Conservation (phyloP, 192 early-diverging fungal genomes). For the Podochytrium sp. region DNA sequence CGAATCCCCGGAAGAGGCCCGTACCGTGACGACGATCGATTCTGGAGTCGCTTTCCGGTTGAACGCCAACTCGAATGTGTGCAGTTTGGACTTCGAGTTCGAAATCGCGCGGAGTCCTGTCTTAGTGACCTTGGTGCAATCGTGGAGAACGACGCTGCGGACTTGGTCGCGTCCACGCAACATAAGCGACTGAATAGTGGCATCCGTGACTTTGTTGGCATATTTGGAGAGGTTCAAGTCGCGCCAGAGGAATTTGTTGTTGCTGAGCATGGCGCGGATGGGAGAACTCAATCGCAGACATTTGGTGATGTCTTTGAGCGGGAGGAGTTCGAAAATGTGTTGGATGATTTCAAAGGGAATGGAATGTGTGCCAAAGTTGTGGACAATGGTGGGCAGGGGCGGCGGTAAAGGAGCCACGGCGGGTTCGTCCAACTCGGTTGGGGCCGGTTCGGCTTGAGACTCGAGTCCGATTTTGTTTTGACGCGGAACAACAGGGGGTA, state of each 20-base stretch:
- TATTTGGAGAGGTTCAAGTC: not conserved
- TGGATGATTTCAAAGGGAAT: constrained; percentile 31
- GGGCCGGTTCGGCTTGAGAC: not conserved
- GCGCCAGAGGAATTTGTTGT: constrained; percentile 26
- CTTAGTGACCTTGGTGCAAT: constrained; percentile 14
- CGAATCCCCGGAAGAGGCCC: not conserved
- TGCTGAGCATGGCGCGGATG: constrained; percentile 28
- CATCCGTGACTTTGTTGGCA: constrained; percentile 2
- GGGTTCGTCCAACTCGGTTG: not conserved
- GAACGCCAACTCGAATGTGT: not conserved
- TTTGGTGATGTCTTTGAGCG: constrained; percentile 9
- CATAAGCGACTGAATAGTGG: constrained; percentile 3
- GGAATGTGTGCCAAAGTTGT: constrained; percentile 28
- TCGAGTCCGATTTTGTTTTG: not conserved
- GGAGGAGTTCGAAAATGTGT: constrained; percentile 17
- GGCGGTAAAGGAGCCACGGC: not conserved
- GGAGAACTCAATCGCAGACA: constrained; percentile 11
- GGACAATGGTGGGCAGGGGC: not conserved
- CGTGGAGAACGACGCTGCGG: not conserved
- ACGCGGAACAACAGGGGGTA: too few relatives aligned
- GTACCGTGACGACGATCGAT: not conserved
- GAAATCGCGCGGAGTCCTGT: not conserved
- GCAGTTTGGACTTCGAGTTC: not conserved
- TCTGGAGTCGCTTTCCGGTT: not conserved
- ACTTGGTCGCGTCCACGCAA: constrained; percentile 18